Evolutionary conservation across 768 basidiomycete species (phyloP), one percentile per base, ranked within the genome.

Genomic region (Russula virescens): DNA sequence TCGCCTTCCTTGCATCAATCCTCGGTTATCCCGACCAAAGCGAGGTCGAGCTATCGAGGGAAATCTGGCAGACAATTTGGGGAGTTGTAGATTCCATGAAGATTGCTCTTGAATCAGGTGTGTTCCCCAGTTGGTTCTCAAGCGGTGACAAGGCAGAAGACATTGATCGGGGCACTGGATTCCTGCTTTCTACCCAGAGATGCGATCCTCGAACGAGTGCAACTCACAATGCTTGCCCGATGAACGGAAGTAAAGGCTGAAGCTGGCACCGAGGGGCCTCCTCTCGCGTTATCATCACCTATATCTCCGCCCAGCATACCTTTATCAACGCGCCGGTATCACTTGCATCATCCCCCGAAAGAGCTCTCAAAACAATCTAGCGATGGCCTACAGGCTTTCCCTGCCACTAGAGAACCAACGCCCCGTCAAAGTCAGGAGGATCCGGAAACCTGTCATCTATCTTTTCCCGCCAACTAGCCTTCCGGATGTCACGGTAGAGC

Each of bases 361-460:
- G 38, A 1, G 1, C 16, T 3, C 42, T 18, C 18, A 4, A 18
- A 18, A 16, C 42, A 43, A 43, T 8, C 18, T 13, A 43, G 18
- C 42, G 42, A 19, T 19, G 18, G 3, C 14, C 3, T 4, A 19
- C 13, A 14, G 38, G 13, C 38, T 11, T 2, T 5, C 38, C 5
- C 31, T 31, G 31, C 31, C 8, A 4, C 31, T 31, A 8, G 31
- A 31, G 31, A 8, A 31, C 31, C 8, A 8, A 8, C 31, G n/a
- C 31, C 31, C 31, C 3, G 31, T 31, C 5, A 31, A 8, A 31
- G 8, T 8, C 31, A 31, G 31, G 31, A 31, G 38, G 10, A 11
- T 38, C 38, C 38, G 55, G 16, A 63, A 64, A 46, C 63, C 58
- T 7, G 31, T 64, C 45, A 60, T 63, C 46, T 63, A 63, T 42